Conservation (phyloP, 495 filamentous ascomycete genomes). For the Penicillium fimorum region DNA sequence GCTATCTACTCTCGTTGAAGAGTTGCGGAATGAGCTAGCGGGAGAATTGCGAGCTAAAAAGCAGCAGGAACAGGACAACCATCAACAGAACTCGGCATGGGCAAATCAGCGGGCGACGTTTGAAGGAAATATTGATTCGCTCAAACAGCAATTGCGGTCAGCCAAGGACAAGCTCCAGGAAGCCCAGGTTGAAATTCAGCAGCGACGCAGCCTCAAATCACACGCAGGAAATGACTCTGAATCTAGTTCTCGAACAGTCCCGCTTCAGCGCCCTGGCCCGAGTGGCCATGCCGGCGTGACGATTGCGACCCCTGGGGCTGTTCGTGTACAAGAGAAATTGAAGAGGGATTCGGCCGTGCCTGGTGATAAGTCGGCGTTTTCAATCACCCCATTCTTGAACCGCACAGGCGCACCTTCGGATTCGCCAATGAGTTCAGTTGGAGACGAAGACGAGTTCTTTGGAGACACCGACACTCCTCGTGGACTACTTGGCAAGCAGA, state of each 20-base stretch:
- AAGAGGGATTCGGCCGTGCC: slow-evolving; percentile 53
- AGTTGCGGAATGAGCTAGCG: slow-evolving; percentile 42
- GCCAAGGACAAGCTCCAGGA: slow-evolving; percentile 70
- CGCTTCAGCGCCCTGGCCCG: slow-evolving; percentile 42
- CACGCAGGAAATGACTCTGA: slow-evolving; percentile 26
- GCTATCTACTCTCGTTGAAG: slow-evolving; percentile 41
- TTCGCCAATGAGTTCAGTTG: slow-evolving; percentile 38
- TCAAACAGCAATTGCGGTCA: slow-evolving; percentile 63
- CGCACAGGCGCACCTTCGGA: slow-evolving; percentile 59
- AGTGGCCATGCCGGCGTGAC: slow-evolving; percentile 47
- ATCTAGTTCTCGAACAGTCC: slow-evolving; percentile 34
- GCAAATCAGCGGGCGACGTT: slow-evolving; percentile 56
- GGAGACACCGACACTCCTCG: slow-evolving; percentile 3
- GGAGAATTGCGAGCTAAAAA: slow-evolving; percentile 43
- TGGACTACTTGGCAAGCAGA: slow-evolving; percentile 1
- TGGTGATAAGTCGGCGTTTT: slow-evolving; percentile 87
- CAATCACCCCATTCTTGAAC: slow-evolving; percentile 89
- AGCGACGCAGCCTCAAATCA: slow-evolving; percentile 35
- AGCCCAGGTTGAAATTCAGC: slow-evolving; percentile 43
- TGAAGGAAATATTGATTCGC: slow-evolving; percentile 65
- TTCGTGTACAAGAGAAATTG: slow-evolving; percentile 53
- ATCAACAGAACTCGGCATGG: slow-evolving; percentile 41
- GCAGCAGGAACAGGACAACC: slow-evolving; percentile 31
- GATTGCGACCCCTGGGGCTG: slow-evolving; percentile 68
- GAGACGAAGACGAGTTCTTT: slow-evolving; percentile 30